These are phyloP conservation scores for Candida fluviatilis DNA, from an alignment of 805 yeast species.

Conservation along the genomic window DNA sequence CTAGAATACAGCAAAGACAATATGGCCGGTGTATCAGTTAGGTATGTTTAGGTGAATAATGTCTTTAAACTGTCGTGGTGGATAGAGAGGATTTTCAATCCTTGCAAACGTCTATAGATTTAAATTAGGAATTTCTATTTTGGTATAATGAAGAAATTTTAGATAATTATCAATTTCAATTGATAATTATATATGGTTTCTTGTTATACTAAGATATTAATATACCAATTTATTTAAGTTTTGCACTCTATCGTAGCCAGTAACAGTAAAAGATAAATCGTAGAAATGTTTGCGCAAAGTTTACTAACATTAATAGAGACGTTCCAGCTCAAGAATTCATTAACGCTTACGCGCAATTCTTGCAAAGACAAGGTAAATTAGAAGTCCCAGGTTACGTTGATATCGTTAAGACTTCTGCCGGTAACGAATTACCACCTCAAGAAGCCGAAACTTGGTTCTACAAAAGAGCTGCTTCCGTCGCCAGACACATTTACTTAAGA, in stretches of 20 bases:
- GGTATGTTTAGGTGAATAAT: slow-evolving; percentile 64
- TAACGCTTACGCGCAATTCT: slow-evolving; percentile 99
- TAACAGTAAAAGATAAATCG: neutral
- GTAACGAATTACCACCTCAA: slow-evolving; percentile 99
- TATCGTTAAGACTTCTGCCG: slow-evolving; percentile 97
- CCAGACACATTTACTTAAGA: slow-evolving; percentile 99
- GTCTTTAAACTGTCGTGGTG: slow-evolving; percentile 19
- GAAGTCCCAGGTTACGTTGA: slow-evolving; percentile 99
- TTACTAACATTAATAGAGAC: slow-evolving; percentile 62
- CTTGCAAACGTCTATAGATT: slow-evolving; percentile 1
- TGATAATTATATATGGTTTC: neutral
- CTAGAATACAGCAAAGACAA: slow-evolving; percentile 32
- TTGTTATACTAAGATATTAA: neutral
- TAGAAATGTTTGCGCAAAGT: neutral
- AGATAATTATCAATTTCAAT: neutral
- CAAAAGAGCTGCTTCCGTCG: slow-evolving; percentile 99
- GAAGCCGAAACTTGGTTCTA: slow-evolving; percentile 99
- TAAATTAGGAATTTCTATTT: neutral
- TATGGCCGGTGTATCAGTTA: slow-evolving; percentile 98
- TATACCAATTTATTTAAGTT: neutral
- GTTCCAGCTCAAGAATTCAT: slow-evolving; percentile 99
- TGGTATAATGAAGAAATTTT: neutral
- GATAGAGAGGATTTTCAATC: slow-evolving; percentile 15
- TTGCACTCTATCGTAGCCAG: slow-evolving; percentile 2
- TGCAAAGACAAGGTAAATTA: slow-evolving; percentile 99